Evolutionary conservation across 257 asterid genomes (phyloP).

Genomic region (Fraxinus americana): DNA sequence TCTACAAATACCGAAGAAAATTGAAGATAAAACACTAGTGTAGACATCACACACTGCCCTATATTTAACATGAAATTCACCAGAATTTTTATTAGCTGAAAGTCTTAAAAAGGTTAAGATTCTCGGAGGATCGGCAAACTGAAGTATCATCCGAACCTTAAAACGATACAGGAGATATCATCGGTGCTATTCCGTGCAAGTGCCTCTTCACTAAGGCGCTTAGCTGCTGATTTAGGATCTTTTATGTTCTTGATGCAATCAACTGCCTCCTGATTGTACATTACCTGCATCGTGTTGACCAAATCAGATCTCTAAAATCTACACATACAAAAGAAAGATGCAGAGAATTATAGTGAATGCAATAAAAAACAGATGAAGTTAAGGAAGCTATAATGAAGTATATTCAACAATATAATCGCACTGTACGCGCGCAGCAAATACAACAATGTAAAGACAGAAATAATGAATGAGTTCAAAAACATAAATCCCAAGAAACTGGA

Average conservation of each 20-base stretch:
- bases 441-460: neutral
- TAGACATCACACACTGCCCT: neutral
- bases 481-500: neutral
- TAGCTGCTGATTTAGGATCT: conserved; percentile 74
- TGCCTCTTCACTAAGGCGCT: conserved; percentile 69
- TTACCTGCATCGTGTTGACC: conserved; percentile 43
- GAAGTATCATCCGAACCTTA: conserved; percentile 58
- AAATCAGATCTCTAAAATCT: neutral
- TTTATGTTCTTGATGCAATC: conserved; percentile 63
- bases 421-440: neutral
- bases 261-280: conserved; percentile 93
- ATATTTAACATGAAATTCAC: neutral
- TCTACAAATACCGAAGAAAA: neutral
- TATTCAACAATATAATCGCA: neutral
- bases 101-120: neutral
- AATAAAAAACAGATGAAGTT: neutral
- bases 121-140: neutral
- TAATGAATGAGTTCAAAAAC: neutral
- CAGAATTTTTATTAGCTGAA: neutral
- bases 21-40: neutral
- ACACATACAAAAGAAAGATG: neutral
- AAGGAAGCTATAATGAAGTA: neutral
- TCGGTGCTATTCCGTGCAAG: conserved; percentile 68
- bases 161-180: conserved; percentile 73
- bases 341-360: neutral